Conservation (phyloP, 352 stramenopile genomes). For the Phytophthora podocarpi region DNA sequence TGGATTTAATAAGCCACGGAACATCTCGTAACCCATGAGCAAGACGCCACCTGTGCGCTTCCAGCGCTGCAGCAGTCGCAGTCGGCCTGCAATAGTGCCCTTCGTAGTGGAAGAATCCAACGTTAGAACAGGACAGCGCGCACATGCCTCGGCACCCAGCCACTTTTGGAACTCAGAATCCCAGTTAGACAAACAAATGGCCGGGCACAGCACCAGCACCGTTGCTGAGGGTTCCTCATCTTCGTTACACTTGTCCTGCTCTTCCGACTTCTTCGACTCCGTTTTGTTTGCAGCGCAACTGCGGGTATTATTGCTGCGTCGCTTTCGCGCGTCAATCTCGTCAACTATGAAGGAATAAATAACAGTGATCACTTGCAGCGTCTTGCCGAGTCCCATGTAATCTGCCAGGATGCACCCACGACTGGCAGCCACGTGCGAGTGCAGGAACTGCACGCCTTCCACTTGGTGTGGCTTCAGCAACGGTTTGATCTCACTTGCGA, state of each 20-base stretch:
- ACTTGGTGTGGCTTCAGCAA: conserved; percentile 82
- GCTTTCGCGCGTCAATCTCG: conserved; percentile 30
- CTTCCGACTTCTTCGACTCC: neutral
- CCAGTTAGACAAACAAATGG: conserved; percentile 97
- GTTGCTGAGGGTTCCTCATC: conserved; percentile 35
- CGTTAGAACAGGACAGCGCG: conserved; percentile 58
- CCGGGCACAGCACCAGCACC: conserved; percentile 94
- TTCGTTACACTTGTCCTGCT: neutral
- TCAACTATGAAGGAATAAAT: conserved; percentile 85
- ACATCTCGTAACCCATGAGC: conserved; percentile 92
- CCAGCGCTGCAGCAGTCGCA: conserved; percentile 75
- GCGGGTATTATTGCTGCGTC: neutral
- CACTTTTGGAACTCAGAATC: conserved; percentile 97
- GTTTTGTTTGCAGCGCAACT: neutral
- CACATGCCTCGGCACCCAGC: conserved; percentile 73
- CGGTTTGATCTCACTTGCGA: conserved; percentile 78
- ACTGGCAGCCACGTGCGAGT: conserved; percentile 51
- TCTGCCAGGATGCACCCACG: conserved; percentile 88
- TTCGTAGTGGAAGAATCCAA: conserved; percentile 72
- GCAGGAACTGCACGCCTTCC: conserved; percentile 74
- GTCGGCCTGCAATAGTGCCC: conserved; percentile 47
- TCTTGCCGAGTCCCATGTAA: conserved; percentile 93
- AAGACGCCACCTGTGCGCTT: conserved; percentile 76
- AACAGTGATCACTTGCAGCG: conserved; percentile 84
- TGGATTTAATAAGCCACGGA: conserved; percentile 80